phyloP scores from a whole-genome alignment of 106 monocot genomes.

The Chionographis japonica region DNA sequence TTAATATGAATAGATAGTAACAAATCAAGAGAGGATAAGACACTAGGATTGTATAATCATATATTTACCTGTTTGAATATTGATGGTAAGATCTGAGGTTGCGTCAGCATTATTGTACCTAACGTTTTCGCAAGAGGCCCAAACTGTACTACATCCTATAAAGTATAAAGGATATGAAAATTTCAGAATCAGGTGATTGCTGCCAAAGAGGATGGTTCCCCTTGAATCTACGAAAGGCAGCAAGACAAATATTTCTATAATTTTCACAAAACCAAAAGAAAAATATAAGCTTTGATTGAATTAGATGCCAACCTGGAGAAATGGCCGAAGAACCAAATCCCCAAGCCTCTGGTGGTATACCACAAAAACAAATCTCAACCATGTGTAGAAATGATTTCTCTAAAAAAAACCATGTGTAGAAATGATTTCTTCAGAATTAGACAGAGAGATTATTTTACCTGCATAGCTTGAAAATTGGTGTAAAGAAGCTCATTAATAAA shows the following conservation, averaged over 20 bases:
- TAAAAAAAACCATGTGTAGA: neutral
- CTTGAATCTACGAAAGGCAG: neutral
- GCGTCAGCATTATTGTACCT: constrained; percentile 64
- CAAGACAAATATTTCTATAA: neutral
- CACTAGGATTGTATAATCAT: neutral
- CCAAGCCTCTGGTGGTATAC: constrained; percentile 64
- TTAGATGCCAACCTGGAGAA: constrained; percentile 63
- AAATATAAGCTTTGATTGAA: neutral
- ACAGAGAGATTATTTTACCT: constrained; percentile 28
- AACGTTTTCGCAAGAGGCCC: constrained; percentile 83
- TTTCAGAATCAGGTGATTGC: neutral
- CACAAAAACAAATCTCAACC: constrained; percentile 3
- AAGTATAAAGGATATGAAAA: neutral
- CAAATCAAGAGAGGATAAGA: neutral
- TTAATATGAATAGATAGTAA: neutral
- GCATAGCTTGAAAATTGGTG: constrained; percentile 77
- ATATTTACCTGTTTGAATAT: constrained; percentile 81
- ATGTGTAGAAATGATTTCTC: neutral
- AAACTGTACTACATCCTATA: constrained; percentile 97
- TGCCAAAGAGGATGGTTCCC: neutral
- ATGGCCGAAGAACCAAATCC: constrained; percentile 71
- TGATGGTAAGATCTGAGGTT: constrained; percentile 70
- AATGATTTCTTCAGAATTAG: neutral
- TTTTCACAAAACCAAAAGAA: neutral
- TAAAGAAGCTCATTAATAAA: constrained; percentile 91